Evolutionary conservation across 768 basidiomycete species (phyloP), one percentile per base, ranked within the genome.

Genomic region (Leucocoprinus birnbaumii): DNA sequence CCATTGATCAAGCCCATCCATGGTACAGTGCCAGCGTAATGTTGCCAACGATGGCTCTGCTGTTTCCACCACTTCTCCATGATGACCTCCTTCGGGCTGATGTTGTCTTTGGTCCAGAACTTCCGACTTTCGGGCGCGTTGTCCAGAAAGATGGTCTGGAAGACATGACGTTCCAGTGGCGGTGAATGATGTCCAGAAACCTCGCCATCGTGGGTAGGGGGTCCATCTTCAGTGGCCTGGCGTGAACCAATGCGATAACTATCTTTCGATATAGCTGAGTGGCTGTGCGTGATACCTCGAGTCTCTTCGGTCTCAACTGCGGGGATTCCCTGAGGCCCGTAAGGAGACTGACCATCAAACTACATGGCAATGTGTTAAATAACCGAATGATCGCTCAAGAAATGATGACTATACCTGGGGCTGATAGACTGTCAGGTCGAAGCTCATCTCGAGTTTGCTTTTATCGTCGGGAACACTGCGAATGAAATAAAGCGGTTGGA

Each of bases 1-100:
- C 68, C 70, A 48, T 73, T 74, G 43, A 74, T 68, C 14, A 68
- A 61, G 55, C 67, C 67, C 70, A 74, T 70, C 70, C 69, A 70
- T 11, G 72, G 72, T 16, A 74, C 69, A 2, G 68, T 70, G 5
- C 67, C 63, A 16, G 66, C 67, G 54, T 72, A 74, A 55, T 73
- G 73, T 62, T 78, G 76, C 77, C 77, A 80, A 21, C 76, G 71
- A 59, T 80, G 76, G 48, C 74, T 74, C 62, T 77, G 77, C 61
- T 79, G 79, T 62, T 80, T 79, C 79, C 78, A 80, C 77, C 75
- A 77, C 61, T 78, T 77, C 63, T 77, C 69, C 60, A 67, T 47
- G 25, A 79, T 74, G 31, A 71, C 62, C 61, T 68, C 68, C 18
- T 73, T 66, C 34, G 63, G 62, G 13, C 66, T 56, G 48, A 80